These are phyloP conservation scores for Inonotus obliquus DNA, from an alignment of 1,284 basidiomycete species.

Conservation along the genomic window DNA sequence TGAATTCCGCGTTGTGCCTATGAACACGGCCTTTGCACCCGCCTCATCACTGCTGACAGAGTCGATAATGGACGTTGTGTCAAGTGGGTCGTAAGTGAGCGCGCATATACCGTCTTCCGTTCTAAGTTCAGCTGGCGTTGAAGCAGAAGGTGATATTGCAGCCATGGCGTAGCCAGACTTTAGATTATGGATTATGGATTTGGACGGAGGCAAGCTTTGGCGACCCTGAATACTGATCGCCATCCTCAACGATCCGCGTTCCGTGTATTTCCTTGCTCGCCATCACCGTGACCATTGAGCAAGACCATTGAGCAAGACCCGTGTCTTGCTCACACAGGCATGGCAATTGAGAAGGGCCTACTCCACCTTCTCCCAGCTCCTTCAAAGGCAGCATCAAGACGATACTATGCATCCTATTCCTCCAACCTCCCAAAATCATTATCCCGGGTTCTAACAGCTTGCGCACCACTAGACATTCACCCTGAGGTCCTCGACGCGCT, in stretches of 20 bases:
- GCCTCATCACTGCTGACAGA: slow-evolving; percentile 60
- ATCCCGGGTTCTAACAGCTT: neutral
- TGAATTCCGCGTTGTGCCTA: slow-evolving; percentile 66
- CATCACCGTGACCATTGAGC: too few species aligned
- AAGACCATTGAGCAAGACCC: neutral
- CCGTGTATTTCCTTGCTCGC: neutral
- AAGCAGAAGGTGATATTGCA: neutral
- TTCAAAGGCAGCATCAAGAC: neutral
- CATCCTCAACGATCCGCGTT: neutral
- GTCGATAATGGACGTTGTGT: slow-evolving; percentile 50
- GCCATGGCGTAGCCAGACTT: too few species aligned
- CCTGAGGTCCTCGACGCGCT: slow-evolving; percentile 81
- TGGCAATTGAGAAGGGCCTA: neutral
- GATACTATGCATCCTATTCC: neutral
- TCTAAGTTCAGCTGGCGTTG: slow-evolving; percentile 2
- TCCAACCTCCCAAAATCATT: neutral
- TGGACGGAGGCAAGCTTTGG: neutral
- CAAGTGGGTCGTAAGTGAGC: slow-evolving; percentile 55
- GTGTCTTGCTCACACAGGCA: neutral
- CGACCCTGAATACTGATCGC: neutral
- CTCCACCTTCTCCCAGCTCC: neutral
- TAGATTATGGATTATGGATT: too few species aligned
- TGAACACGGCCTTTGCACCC: slow-evolving; percentile 71
- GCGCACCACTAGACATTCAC: slow-evolving; percentile 51
- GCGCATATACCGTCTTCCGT: slow-evolving; percentile 43